Evolutionary conservation across 2,329 filamentous ascomycete genomes (phyloP), one percentile per base, ranked within the genome.

Genomic region (Sporothrix brasiliensis): DNA sequence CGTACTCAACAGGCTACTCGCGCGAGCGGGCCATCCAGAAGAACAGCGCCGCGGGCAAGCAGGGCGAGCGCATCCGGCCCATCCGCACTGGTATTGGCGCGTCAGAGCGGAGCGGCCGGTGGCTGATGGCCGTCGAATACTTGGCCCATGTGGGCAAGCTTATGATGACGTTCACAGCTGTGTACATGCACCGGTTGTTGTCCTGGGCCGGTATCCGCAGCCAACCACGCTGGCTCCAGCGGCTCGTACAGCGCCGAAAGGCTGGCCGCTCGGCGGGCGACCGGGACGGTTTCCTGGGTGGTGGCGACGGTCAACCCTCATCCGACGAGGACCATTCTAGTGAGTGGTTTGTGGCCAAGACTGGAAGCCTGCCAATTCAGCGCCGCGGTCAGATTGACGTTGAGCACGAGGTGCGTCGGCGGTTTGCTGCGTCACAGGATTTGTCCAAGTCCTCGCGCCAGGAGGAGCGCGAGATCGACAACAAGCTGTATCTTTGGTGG

Each of bases 401-500:
- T 1, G 94, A 97, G 79, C 84, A 83, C 1, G 92, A 95, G 77
- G 89, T 94, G 74, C 87, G 92, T 74, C 87, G 87, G 69, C 84
- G 88, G 65, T 81, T 91, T 13, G 21, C 58, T 1, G 34, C 56
- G 14, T 9, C 69, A 30, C 41, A 79, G 80, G 70, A 82, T 78
- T 14, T 71, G 21, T 69, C 70, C 3, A 34, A 67, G 11, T 58
- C 71, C 13, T 5, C 47, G 11, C 66, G 47, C 19, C 65, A 53
- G 24, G 81, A 88, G 53, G 91, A 95, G 75, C 85, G 86, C 39
- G 86, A 87, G 52, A 82, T 97, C 2, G 91, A 94, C 73, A 84
- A 86, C 2, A 89, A 88, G 71, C 81, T 97, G 1, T 98, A 97
- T 78, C 83, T 84, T 41, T 95, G 94, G 87, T 98, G 93, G 91